Evolutionary conservation across 2,329 filamentous ascomycete species (phyloP).

Genomic region (Clarireedia paspali): DNA sequence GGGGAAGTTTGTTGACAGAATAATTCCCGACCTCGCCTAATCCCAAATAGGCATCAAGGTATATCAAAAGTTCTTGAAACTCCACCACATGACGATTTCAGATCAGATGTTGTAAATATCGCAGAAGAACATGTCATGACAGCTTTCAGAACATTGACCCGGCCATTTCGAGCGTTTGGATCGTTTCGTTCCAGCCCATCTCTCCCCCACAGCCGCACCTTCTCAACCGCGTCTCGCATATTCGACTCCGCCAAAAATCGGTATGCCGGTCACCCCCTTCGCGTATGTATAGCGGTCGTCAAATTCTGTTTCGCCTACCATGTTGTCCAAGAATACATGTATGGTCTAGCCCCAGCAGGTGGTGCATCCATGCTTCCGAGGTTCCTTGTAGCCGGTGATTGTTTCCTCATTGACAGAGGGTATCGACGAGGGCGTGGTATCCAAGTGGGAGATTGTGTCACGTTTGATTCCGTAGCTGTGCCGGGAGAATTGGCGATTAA

Average conservation of each 20-base stretch:
- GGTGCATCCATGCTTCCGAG: conserved; percentile 91
- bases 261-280: conserved; percentile 29
- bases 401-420: conserved; percentile 59
- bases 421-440: conserved; percentile 61
- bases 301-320: conserved; percentile 43
- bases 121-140: conserved; percentile 13
- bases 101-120: background rate
- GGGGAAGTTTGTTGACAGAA: background rate
- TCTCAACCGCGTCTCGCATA: background rate
- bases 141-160: background rate
- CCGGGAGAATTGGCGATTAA: conserved; percentile 59
- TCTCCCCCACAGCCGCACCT: conserved; percentile 2
- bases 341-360: conserved; percentile 48
- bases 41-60: background rate
- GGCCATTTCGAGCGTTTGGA: background rate
- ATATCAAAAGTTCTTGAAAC: background rate
- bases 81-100: background rate
- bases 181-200: background rate
- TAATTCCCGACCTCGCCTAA: conserved; percentile 4
- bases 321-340: conserved; percentile 52
- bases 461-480: conserved; percentile 67
- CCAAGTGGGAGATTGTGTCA: conserved; percentile 76
- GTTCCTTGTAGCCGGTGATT: conserved; percentile 59
- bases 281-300: conserved; percentile 37
- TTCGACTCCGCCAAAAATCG: conserved; percentile 6